Percentiles rank a stretch among this genome's conserved stretches.
phyloP scores from a whole-genome alignment of 495 filamentous ascomycete genomes.

The Aspergillus cavernicola region DNA sequence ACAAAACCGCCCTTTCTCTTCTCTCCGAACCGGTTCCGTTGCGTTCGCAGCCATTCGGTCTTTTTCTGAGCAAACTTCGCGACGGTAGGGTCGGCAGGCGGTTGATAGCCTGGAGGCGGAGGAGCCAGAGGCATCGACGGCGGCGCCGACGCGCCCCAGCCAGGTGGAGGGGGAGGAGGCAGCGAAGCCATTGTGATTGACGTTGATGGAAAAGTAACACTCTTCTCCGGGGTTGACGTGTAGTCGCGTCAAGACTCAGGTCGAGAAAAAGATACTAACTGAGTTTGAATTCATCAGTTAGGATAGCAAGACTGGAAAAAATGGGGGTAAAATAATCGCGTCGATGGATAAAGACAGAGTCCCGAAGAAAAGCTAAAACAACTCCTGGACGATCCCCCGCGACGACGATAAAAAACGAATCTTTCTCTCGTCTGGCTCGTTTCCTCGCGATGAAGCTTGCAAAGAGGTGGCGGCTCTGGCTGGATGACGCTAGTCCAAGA shows the following conservation, averaged over 20 bases:
- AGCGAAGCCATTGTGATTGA: slow-evolving; percentile 67
- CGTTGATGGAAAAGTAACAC: slow-evolving; percentile 23
- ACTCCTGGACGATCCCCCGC: slow-evolving; percentile 56
- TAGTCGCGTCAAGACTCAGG: slow-evolving; percentile 42
- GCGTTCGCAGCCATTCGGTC: slow-evolving; percentile 93
- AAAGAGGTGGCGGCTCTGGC: slow-evolving; percentile 42
- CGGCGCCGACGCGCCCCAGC: slow-evolving; percentile 66
- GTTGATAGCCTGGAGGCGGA: slow-evolving; percentile 85
- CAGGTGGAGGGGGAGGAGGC: slow-evolving; percentile 73
- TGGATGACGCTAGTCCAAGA: not conserved
- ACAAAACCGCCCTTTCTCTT: slow-evolving; percentile 95
- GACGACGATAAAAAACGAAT: slow-evolving; percentile 29
- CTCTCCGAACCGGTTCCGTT: slow-evolving; percentile 92
- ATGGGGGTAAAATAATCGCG: slow-evolving; percentile 8
- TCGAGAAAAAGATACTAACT: slow-evolving; percentile 28
- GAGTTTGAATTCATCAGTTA: slow-evolving; percentile 16
- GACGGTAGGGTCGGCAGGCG: slow-evolving; percentile 77
- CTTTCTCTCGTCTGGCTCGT: slow-evolving; percentile 22
- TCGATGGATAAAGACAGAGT: slow-evolving; percentile 30
- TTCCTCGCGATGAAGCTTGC: slow-evolving; percentile 24
- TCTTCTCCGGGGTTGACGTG: slow-evolving; percentile 28
- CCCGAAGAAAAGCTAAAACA: slow-evolving; percentile 47
- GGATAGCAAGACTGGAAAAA: not conserved
- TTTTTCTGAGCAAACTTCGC: slow-evolving; percentile 98
- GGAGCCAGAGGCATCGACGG: slow-evolving; percentile 73